Conservation (phyloP, 768 basidiomycete species). For the Xerocomellus amylosporus region DNA sequence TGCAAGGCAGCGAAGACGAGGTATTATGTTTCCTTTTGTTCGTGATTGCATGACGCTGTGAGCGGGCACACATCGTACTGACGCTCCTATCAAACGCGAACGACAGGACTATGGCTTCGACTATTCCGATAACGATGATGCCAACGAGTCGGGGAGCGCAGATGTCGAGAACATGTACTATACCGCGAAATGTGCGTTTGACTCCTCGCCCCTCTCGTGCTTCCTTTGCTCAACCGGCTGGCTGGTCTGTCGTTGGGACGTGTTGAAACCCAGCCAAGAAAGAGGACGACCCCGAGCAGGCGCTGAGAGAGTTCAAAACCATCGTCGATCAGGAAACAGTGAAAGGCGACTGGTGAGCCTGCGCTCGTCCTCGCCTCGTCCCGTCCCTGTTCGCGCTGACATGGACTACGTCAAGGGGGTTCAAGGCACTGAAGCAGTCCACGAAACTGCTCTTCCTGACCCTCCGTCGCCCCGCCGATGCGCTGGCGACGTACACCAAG, state of each 20-base stretch:
- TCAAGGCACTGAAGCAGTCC: conserved; percentile 97
- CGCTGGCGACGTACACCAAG: conserved; percentile 79
- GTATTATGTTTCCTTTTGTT: conserved; percentile 36
- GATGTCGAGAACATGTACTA: conserved; percentile 99
- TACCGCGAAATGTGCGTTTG: conserved; percentile 82
- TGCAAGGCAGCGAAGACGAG: conserved; percentile 87
- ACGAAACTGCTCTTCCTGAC: conserved; percentile 89
- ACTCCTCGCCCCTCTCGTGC: not conserved
- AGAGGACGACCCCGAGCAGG: conserved; percentile 90
- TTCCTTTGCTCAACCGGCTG: not conserved
- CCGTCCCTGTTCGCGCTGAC: not conserved
- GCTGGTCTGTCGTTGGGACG: no score
- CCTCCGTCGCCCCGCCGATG: conserved; percentile 77
- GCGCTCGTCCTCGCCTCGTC: not conserved
- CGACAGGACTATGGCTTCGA: conserved; percentile 90
- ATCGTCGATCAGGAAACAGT: conserved; percentile 92
- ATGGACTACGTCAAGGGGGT: conserved; percentile 63
- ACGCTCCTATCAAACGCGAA: conserved; percentile 1
- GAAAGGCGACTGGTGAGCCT: conserved; percentile 84
- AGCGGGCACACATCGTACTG: conserved; percentile 1
- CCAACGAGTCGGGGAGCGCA: conserved; percentile 71
- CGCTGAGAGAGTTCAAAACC: conserved; percentile 81
- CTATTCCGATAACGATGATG: conserved; percentile 90
- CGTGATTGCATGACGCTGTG: not conserved
- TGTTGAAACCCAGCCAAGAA: conserved; percentile 64